Conservation (phyloP, 768 basidiomycete species). For the Auriculariales sp. region DNA sequence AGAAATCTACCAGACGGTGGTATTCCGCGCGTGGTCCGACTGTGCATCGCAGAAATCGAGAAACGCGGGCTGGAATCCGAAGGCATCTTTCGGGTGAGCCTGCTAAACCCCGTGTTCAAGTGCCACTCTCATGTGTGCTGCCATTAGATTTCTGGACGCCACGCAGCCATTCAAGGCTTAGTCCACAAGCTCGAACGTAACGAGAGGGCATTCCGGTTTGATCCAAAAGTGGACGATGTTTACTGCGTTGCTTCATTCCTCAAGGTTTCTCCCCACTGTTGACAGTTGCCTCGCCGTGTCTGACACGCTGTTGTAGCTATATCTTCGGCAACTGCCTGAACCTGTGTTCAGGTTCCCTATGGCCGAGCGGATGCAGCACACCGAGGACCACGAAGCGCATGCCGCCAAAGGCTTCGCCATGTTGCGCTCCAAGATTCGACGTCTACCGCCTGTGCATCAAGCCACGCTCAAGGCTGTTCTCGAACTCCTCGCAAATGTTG, state of each 20-base stretch:
- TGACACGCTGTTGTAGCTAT: conserved; percentile 29
- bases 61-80: conserved; percentile 61
- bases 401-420: conserved; percentile 52
- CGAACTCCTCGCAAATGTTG: conserved; percentile 70
- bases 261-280: conserved; percentile 38
- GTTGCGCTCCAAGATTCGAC: conserved; percentile 75
- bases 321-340: conserved; percentile 80
- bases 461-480: conserved; percentile 67
- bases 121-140: conserved; percentile 3
- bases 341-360: conserved; percentile 74
- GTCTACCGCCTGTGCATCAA: conserved; percentile 73
- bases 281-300: neutral
- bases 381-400: conserved; percentile 64
- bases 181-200: conserved; percentile 80
- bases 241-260: conserved; percentile 73
- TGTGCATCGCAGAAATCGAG: conserved; percentile 77
- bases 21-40: conserved; percentile 63
- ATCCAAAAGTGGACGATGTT: conserved; percentile 57
- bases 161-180: conserved; percentile 69
- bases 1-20: conserved; percentile 58
- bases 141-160: conserved; percentile 63
- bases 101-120: neutral
- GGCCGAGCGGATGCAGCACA: conserved; percentile 69
- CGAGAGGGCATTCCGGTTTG: conserved; percentile 62
- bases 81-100: conserved; percentile 63